These are phyloP conservation scores for Solanum hybrid DNA, from an alignment of 305 asterid genomes.

Conservation along the genomic window DNA sequence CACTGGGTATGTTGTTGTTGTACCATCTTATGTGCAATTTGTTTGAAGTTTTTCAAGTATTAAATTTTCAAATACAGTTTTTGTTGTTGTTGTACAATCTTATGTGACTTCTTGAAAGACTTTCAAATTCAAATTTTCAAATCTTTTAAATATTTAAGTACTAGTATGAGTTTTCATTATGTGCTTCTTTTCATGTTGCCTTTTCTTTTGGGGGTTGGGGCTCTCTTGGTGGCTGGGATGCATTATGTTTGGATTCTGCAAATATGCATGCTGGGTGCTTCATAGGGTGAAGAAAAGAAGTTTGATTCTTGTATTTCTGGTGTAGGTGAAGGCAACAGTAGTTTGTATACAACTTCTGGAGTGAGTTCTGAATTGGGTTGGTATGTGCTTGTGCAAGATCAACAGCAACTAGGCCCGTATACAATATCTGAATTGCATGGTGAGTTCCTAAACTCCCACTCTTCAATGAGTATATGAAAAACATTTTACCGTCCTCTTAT, in stretches of 20 bases:
- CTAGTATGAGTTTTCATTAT: neutral
- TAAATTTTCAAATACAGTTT: neutral
- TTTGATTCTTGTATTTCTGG: neutral
- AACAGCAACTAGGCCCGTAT: conserved; percentile 74
- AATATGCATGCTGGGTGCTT: neutral
- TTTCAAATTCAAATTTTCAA: neutral
- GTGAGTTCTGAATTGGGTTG: conserved; percentile 55
- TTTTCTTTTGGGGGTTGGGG: neutral
- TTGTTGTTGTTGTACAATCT: neutral
- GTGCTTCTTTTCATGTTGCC: neutral
- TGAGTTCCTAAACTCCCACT: conserved; percentile 14
- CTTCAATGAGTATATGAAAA: neutral
- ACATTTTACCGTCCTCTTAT: neutral
- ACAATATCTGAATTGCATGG: conserved; percentile 69
- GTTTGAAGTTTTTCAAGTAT: neutral
- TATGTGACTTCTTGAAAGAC: neutral
- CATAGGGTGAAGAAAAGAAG: neutral
- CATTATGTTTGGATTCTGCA: neutral
- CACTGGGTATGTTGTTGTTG: neutral
- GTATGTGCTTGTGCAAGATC: conserved; percentile 74
- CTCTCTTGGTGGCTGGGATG: neutral
- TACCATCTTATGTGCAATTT: neutral
- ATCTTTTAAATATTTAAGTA: neutral
- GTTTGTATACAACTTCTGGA: conserved; percentile 19
- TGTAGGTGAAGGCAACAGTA: conserved; percentile 22